Evolutionary conservation across 2,329 filamentous ascomycete species (phyloP).

Genomic region (Cordyceps pruinosa): DNA sequence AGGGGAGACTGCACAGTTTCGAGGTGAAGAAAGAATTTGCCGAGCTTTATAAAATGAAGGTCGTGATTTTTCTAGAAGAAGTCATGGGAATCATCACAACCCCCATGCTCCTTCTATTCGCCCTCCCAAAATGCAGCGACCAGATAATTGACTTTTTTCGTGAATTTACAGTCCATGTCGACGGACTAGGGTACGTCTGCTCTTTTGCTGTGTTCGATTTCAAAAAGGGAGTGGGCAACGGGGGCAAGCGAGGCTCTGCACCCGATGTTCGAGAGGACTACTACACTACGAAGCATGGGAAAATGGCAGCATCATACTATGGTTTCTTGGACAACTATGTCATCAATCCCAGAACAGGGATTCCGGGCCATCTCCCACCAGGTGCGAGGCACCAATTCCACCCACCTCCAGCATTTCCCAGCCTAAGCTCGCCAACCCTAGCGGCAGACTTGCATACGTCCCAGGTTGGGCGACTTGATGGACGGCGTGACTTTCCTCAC

Average conservation of each 20-base stretch:
- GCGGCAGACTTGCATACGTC: constrained; percentile 50
- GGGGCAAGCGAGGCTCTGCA: constrained; percentile 31
- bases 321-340: constrained; percentile 92
- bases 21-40: constrained; percentile 90
- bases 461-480: constrained; percentile 32
- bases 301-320: constrained; percentile 96
- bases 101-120: constrained; percentile 80
- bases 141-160: constrained; percentile 96
- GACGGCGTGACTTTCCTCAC: background rate
- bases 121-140: constrained; percentile 80
- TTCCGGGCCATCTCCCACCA: constrained; percentile 53
- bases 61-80: constrained; percentile 88
- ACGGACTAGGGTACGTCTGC: constrained; percentile 91
- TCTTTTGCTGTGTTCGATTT: constrained; percentile 98
- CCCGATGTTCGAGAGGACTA: constrained; percentile 82
- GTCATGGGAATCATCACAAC: constrained; percentile 88
- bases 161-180: constrained; percentile 94
- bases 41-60: constrained; percentile 82
- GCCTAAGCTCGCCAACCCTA: constrained; percentile 55
- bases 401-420: constrained; percentile 68
- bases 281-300: constrained; percentile 89
- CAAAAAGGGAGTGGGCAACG: constrained; percentile 62
- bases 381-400: constrained; percentile 54
- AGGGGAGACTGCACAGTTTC: constrained; percentile 81
- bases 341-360: constrained; percentile 62